Conservation (phyloP, 345 rosid species). For the Dipteronia dyeriana region DNA sequence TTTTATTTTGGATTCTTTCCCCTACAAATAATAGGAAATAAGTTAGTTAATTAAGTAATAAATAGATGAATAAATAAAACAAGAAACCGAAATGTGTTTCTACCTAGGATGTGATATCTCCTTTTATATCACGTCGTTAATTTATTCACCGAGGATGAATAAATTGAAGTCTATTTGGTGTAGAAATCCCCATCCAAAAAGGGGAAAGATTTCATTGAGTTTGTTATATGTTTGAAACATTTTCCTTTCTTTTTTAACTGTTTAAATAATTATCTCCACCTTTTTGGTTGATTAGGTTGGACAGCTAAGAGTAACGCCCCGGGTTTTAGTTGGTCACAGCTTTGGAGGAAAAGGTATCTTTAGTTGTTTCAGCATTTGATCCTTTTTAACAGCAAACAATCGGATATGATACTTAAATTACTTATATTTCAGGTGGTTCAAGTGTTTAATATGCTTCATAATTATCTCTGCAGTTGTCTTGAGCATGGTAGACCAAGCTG, state of each 20-base stretch:
- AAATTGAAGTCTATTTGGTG: neutral
- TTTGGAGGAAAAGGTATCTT: conserved; percentile 95
- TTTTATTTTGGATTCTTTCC: neutral
- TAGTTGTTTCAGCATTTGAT: neutral
- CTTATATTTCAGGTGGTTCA: conserved; percentile 20
- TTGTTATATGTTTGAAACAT: neutral
- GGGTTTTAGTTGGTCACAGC: conserved; percentile 92
- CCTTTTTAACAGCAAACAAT: neutral
- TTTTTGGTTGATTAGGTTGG: conserved; percentile 50
- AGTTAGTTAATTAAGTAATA: neutral
- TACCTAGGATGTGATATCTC: neutral
- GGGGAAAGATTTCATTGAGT: neutral
- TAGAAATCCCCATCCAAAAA: neutral
- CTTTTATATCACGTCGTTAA: neutral
- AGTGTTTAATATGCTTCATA: conserved; percentile 27
- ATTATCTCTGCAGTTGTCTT: conserved; percentile 64
- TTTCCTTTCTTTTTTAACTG: neutral
- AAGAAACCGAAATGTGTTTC: neutral
- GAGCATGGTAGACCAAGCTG: conserved; percentile 98
- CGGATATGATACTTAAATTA: conserved; percentile 7
- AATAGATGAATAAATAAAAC: neutral
- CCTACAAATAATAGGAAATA: neutral
- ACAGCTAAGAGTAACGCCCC: conserved; percentile 79
- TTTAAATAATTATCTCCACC: neutral
- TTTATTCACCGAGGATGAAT: too few relatives aligned